Evolutionary conservation across 2,329 filamentous ascomycete genomes (phyloP), one percentile per base, ranked within the genome.

Genomic region (Penicillium verrucosum): DNA sequence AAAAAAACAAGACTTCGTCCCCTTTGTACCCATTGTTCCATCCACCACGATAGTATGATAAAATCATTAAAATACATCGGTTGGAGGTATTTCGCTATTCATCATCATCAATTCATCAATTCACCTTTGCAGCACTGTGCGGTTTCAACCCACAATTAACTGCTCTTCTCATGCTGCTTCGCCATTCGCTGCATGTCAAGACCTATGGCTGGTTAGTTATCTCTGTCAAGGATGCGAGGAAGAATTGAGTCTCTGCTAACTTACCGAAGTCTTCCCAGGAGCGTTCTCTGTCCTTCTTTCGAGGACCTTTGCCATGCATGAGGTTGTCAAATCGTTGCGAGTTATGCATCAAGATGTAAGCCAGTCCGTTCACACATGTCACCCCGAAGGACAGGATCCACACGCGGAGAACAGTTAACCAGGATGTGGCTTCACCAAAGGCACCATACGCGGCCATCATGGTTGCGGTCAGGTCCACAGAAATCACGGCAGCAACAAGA

Each of bases 311-410:
- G 73, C 90, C 90, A 79, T 96, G 90, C 89, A 96, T 94, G 62
- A 96, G 82, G 80, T 94, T 93, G 78, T 96, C 89, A 75, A 96
- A 96, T 61, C 88, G 87, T 60, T 83, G 77, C 69, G 86, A 91
- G 74, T 89, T 89, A 75, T 93, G 87, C 71, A 96, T 84, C 69
- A 94, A 82, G 80, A 92, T 92, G 79, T 90, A 90, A 18, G 88
- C 89, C 83, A 93, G 86, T 71, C 92, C 83, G 73, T 87, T 91
- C 82, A 95, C 94, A 70, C 53, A 30, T 11, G 49, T 27, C 12
- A 95, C 82, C 73, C 91, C 92, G 73, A 95, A 90, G 16, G 90
- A 92, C 82, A 92, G 94, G 69, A 94, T 85, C 89, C 90, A 96
- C 73, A 95, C 84, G 82, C 90, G 89, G 70, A 95, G 87, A 52